Base-by-base conservation (phyloP, 2,329 filamentous ascomycete species). In the Pyrenophora teres region DNA sequence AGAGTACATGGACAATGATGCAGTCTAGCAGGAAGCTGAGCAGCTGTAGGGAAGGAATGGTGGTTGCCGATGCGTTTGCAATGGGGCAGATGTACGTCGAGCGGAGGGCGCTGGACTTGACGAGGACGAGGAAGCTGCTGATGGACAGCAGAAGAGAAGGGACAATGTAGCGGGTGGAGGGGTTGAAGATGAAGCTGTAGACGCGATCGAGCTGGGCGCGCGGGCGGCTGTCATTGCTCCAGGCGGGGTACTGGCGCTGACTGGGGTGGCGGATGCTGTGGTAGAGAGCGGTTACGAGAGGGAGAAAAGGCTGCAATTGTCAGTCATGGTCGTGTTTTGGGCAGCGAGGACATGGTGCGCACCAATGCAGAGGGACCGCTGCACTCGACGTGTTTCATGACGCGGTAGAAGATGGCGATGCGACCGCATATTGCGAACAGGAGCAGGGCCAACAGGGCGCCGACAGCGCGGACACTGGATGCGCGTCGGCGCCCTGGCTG, bases 21-120 rank as follows among this genome's bases (percentile, higher is more conserved):
- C 66, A 65, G 40, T 73, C 69, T 32, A 71, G 25, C 15, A 67
- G 19, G 32, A 72, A 69, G 38, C 57, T 63, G 15, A 67, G 44
- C 25, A 68, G 64, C 47, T 71, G 69, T 27, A 73, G 57, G 8
- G 62, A 65, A 36, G 68, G 65, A 35, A 72, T 59, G 40, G 62
- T 46, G 32, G 60, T 52, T 2, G 64, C 64, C 7, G 60, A 48
- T 9, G 62, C 58, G 51, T 66, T 63, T 7, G 62, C 58, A 30
- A 62, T 49, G 19, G 69, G 64, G 46, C 69, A 72, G 40, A 72
- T 69, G 57, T 68, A 72, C 4, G 66, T 69, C 19, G 69, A 70
- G 12, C 60, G 65, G 40, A 71, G 41, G 8, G 60, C 23, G 53
- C 56, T 66, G n/a, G 66, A 64, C 52, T 65, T 66, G 58, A 65